Conservation (phyloP, 2,329 filamentous ascomycete species). For the Aspergillus thermomutatus region DNA sequence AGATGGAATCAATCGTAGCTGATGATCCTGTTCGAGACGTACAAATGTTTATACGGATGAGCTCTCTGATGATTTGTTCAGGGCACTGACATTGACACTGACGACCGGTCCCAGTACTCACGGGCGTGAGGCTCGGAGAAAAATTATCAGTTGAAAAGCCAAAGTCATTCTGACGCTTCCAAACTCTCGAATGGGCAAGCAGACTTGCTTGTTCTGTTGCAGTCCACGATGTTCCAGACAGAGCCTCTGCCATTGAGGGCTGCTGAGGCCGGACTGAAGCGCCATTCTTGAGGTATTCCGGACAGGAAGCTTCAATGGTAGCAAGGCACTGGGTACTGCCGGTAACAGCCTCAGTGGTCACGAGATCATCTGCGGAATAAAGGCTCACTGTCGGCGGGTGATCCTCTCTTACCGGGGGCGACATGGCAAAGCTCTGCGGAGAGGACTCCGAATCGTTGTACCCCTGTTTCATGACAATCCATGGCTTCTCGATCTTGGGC, state of each 20-base stretch:
- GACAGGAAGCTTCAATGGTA: neutral
- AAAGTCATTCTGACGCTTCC: slow-evolving; percentile 3
- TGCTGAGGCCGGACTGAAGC: slow-evolving; percentile 7
- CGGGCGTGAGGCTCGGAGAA: neutral
- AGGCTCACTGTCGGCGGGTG: neutral
- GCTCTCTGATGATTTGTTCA: slow-evolving; percentile 20
- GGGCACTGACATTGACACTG: slow-evolving; percentile 22
- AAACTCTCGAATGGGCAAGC: slow-evolving; percentile 1
- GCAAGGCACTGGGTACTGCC: neutral
- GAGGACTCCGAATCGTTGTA: slow-evolving; percentile 2
- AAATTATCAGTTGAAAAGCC: slow-evolving; percentile 2
- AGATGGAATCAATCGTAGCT: slow-evolving; percentile 23
- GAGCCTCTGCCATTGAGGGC: neutral
- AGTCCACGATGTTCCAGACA: neutral
- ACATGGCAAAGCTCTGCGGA: neutral
- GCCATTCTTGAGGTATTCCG: slow-evolving; percentile 8
- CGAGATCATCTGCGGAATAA: neutral
- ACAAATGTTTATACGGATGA: slow-evolving; percentile 19
- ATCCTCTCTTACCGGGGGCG: slow-evolving; percentile 1
- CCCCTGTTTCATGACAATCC: neutral
- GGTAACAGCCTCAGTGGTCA: neutral
- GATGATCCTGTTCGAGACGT: slow-evolving; percentile 13
- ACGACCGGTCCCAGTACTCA: neutral
- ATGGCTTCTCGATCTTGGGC: slow-evolving; percentile 2
- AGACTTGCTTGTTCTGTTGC: neutral